These are phyloP conservation scores for Eimeria falciformis DNA, from an alignment of 169 alveolate genomes.

Conservation along the genomic window DNA sequence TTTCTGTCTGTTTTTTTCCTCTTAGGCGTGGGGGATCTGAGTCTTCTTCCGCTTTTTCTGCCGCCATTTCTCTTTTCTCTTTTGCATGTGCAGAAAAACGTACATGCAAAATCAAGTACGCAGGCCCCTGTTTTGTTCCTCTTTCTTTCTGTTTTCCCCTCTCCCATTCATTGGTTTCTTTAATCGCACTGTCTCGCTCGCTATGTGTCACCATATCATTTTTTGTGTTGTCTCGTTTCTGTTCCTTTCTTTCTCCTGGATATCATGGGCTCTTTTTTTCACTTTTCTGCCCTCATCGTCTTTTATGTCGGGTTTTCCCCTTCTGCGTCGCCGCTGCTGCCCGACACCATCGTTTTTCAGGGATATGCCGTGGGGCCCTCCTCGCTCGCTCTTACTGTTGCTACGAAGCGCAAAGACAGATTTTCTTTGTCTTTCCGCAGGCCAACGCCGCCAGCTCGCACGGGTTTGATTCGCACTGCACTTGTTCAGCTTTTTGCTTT, in stretches of 20 bases:
- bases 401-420: background rate
- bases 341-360: background rate
- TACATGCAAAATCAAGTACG: background rate
- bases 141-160: background rate
- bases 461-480: conserved; percentile 33
- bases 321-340: background rate
- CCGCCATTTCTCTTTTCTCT: too few species aligned
- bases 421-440: background rate
- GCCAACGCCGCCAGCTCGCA: conserved; percentile 26
- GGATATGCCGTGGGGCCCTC: background rate
- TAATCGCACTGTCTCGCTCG: background rate
- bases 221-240: background rate
- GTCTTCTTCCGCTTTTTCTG: background rate
- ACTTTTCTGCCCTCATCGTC: background rate
- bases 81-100: background rate
- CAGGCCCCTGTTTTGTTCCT: background rate
- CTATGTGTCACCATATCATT: too few species aligned
- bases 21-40: background rate
- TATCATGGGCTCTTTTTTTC: background rate
- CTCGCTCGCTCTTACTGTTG: background rate
- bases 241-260: background rate
- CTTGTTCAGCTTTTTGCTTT: background rate
- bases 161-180: background rate
- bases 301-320: background rate
- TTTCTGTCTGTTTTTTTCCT: background rate